Percentiles rank a stretch among this genome's conserved stretches.
Evolutionary conservation across 495 filamentous ascomycete genomes (phyloP).

Genomic region (Geoglossum glabrum): DNA sequence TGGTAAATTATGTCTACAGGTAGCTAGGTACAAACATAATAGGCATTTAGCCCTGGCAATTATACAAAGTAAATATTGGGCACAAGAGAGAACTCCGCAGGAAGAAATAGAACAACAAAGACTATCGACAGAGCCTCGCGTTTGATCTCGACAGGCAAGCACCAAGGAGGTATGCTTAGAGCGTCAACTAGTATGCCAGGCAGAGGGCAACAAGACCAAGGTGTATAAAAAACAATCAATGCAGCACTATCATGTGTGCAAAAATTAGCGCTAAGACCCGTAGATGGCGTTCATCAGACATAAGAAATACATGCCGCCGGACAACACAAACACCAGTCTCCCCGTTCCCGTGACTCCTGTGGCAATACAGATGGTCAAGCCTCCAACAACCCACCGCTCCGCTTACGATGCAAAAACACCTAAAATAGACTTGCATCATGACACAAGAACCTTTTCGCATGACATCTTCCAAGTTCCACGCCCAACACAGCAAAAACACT

Average conservation of each 20-base stretch:
- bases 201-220: not conserved
- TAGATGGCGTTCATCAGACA: not conserved
- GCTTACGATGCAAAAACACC: not conserved
- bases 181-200: too few relatives aligned
- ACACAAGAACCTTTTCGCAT: not conserved
- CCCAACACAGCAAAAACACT: not conserved
- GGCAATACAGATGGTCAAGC: not conserved
- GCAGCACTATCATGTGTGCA: not conserved
- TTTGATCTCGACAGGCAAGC: not conserved
- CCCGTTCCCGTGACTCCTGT: slow-evolving; percentile 1
- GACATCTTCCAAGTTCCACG: not conserved
- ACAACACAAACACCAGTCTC: not conserved
- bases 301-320: not conserved
- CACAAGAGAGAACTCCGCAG: not conserved
- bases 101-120: not conserved
- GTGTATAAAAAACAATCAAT: not conserved
- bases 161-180: too few relatives aligned
- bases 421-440: not conserved
- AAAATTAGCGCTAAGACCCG: not conserved
- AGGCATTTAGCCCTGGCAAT: not conserved
- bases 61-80: not conserved
- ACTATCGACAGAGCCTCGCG: not conserved
- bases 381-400: not conserved
- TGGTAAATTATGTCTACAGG: not conserved
- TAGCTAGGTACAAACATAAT: not conserved